Base-by-base conservation (phyloP, 2,329 filamentous ascomycete species). In the Nemania serpens region DNA sequence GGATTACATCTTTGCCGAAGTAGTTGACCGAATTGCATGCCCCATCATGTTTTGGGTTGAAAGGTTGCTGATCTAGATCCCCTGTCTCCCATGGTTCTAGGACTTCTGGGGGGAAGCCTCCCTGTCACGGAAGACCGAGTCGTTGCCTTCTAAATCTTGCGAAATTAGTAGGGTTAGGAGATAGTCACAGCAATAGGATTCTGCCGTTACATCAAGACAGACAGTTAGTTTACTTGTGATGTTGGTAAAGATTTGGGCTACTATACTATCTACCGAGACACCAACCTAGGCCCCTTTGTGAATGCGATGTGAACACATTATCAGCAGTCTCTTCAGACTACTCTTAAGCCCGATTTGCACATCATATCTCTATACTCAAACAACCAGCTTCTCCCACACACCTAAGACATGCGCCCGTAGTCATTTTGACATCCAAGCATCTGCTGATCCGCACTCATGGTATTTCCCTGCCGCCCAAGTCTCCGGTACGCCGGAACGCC, bases 391-490 rank as follows among this genome's bases (percentile, higher is more conserved):
- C 47, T 57, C 49, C 57, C 56, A 15, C 55, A 34, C 33, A 41
- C 58, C 36, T 49, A 46, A 58, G 60, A 62, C 55, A 53, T 58
- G 51, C 51, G 33, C 57, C 60, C 29, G 59, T 65, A 65, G 53
- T 68, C 65, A 69, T 72, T 73, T 73, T 72, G 65, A 59, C 63
- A 59, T 56, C 48, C 60, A 49, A 49, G 25, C 65, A 66, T 62
- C 68, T 66, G 66, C 64, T 71, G 68, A 68, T 70, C 71, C 58
- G 63, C 67, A 67, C 65, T 64, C 70, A 65, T 74, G 73, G 73
- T 74, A 74, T 74, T 72, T 70, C 65, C 70, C 68, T 48, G 59
- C 51, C 50, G 65, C 48, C 63, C 64, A 52, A 67, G 56, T 57
- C 58, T 59, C 63, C 63, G 58, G 22, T 69, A 71, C 71, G 66